phyloP scores from a whole-genome alignment of 129 eudicot species.

The Chrysanthemum lavandulifolium region DNA sequence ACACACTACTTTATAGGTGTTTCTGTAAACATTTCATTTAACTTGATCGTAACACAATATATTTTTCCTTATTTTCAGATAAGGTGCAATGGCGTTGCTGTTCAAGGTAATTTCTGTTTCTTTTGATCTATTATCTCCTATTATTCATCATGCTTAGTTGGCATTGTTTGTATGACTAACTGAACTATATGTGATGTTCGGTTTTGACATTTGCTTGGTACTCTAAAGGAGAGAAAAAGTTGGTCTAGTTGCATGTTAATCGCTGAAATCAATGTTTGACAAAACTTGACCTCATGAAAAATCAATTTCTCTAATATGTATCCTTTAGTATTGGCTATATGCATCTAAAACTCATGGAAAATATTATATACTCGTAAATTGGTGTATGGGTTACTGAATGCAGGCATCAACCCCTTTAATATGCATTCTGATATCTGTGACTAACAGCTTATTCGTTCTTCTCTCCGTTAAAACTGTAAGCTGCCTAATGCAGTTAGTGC shows the following conservation, averaged over 20 bases:
- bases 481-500: background rate
- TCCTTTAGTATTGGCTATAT: background rate
- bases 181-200: background rate
- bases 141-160: background rate
- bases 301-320: background rate
- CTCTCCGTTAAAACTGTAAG: no score
- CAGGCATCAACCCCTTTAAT: background rate
- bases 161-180: background rate
- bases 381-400: background rate
- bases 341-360: background rate
- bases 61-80: conserved; percentile 26
- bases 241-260: background rate
- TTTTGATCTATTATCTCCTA: no score
- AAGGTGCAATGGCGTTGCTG: conserved; percentile 39
- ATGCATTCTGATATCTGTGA: background rate
- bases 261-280: background rate
- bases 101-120: no score
- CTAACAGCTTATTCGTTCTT: no score
- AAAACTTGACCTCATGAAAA: background rate
- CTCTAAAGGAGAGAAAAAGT: background rate
- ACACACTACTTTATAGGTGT: conserved; percentile 1
- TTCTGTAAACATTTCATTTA: background rate
- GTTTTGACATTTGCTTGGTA: background rate
- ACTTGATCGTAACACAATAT: background rate
- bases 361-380: background rate